These are phyloP conservation scores for Bassia scoparia DNA, from an alignment of 148 eudicot species.

Conservation along the genomic window DNA sequence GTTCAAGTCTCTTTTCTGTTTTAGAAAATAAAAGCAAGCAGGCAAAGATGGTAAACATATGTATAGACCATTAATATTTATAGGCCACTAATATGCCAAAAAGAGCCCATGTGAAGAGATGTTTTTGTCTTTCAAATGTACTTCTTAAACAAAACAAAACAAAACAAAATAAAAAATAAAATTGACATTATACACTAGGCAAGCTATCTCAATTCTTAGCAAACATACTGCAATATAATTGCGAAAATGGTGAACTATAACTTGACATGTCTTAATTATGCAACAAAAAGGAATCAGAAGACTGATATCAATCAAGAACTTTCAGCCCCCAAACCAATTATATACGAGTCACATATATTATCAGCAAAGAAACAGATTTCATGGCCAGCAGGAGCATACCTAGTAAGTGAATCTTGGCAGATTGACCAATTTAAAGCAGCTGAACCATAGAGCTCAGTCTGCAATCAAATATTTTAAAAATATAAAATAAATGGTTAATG, in stretches of 20 bases:
- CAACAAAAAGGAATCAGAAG: neutral
- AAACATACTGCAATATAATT: neutral
- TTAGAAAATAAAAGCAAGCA: too few relatives aligned
- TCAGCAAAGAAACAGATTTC: slow-evolving; percentile 6
- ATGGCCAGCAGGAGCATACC: slow-evolving; percentile 36
- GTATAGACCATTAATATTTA: neutral
- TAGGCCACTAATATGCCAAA: neutral
- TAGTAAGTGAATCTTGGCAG: slow-evolving; percentile 74
- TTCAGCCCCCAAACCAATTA: neutral
- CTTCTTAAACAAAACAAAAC: neutral
- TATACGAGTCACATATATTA: neutral
- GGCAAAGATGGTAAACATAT: neutral
- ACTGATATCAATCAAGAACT: neutral
- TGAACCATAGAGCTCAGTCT: slow-evolving; percentile 83
- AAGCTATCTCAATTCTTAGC: neutral
- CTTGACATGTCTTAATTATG: neutral
- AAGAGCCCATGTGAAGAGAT: neutral
- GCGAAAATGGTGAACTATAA: neutral
- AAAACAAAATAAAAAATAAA: neutral
- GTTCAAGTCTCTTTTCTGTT: neutral
- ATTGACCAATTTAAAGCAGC: slow-evolving; percentile 97
- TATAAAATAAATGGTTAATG: neutral
- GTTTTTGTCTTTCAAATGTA: too few relatives aligned
- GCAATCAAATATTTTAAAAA: slow-evolving; percentile 25
- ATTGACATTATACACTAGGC: neutral